These are phyloP conservation scores for Fusarium acutatum DNA, from an alignment of 2,329 filamentous ascomycete species.

Conservation along the genomic window DNA sequence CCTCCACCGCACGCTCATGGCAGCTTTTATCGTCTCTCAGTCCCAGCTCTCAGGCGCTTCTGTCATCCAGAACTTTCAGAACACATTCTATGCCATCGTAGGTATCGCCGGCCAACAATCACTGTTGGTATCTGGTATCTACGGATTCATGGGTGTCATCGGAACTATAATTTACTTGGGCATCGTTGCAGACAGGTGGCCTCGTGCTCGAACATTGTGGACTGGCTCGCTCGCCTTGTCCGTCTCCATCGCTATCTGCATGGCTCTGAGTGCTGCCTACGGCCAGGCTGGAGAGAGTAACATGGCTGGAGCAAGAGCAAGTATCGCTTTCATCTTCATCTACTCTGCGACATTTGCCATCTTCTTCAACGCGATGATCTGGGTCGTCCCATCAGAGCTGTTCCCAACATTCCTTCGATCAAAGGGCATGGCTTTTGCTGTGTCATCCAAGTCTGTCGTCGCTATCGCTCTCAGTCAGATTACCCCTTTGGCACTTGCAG, in stretches of 20 bases:
- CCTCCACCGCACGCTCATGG: neutral
- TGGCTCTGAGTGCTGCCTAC: neutral
- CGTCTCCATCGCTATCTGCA: neutral
- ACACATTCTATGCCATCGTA: neutral
- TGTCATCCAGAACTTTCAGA: neutral
- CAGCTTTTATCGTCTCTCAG: neutral
- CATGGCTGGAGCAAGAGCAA: neutral
- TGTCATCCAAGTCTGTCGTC: neutral
- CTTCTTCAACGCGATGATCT: neutral
- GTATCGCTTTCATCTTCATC: neutral
- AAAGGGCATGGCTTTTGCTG: neutral
- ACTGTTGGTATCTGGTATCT: neutral
- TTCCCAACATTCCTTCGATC: neutral
- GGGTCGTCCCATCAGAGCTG: neutral
- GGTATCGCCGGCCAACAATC: neutral
- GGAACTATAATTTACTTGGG: neutral
- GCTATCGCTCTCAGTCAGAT: neutral
- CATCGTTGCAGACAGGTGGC: neutral
- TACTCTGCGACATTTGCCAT: neutral
- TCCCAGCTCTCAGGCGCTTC: neutral
- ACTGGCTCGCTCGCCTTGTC: neutral
- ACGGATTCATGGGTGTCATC: neutral
- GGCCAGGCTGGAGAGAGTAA: neutral
- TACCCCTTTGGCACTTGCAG: neutral
- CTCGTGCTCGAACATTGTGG: neutral